phyloP scores from a whole-genome alignment of 495 filamentous ascomycete genomes.

The Penicillium odoratum region DNA sequence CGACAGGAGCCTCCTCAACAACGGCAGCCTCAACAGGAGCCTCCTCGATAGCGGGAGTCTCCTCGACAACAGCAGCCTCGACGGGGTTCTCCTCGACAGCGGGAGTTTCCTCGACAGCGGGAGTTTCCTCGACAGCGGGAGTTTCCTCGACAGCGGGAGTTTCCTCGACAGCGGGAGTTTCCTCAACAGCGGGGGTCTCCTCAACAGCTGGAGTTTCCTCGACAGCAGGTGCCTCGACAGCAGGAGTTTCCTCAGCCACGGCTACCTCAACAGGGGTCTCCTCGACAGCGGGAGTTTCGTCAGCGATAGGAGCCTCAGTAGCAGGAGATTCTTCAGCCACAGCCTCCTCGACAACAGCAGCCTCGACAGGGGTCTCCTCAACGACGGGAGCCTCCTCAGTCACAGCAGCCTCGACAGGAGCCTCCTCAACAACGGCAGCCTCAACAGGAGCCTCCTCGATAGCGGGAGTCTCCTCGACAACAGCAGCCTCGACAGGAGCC shows the following conservation, averaged over 20 bases:
- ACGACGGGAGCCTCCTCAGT: neutral
- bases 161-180: too few relatives aligned
- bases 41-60: too few relatives aligned
- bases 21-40: neutral
- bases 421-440: neutral
- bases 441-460: neutral
- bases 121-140: neutral
- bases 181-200: too few relatives aligned
- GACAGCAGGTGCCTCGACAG: too few relatives aligned
- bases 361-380: too few relatives aligned
- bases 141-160: slow-evolving; percentile 7
- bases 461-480: neutral
- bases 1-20: too few relatives aligned
- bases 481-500: neutral
- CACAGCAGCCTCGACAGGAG: neutral
- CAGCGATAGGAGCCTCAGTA: too few relatives aligned
- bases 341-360: neutral
- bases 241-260: too few relatives aligned
- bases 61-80: too few relatives aligned
- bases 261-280: neutral
- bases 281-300: neutral
- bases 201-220: neutral
- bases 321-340: too few relatives aligned
- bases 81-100: too few relatives aligned
- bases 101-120: neutral